phyloP scores from a whole-genome alignment of 257 asterid genomes.

The Ilex asprella region DNA sequence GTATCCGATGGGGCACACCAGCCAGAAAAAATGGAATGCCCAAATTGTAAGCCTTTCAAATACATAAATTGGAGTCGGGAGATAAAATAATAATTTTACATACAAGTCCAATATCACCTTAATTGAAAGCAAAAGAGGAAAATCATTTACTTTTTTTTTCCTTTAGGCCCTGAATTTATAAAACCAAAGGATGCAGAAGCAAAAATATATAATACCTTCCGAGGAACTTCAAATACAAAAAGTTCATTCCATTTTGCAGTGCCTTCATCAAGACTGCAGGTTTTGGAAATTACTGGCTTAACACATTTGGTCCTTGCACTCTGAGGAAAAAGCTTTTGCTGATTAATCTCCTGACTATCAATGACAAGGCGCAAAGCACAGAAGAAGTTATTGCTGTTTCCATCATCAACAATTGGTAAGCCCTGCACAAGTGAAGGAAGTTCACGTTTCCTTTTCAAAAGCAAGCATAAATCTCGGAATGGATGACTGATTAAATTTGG shows the following conservation, averaged over 20 bases:
- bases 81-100: no score
- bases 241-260: constrained; percentile 89
- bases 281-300: constrained; percentile 47
- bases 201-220: constrained; percentile 41
- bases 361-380: constrained; percentile 94
- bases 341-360: constrained; percentile 81
- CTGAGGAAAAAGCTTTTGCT: constrained; percentile 94
- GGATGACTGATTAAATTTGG: constrained; percentile 2
- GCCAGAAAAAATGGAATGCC: no score
- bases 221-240: constrained; percentile 95
- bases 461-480: background rate
- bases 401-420: constrained; percentile 86
- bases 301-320: constrained; percentile 99
- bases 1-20: no score
- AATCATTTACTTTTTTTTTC: no score
- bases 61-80: no score
- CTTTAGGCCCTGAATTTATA: no score
- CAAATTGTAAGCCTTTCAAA: no score
- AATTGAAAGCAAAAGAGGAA: no score
- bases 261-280: constrained; percentile 59
- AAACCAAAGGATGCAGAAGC: background rate
- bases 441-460: background rate
- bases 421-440: constrained; percentile 47
- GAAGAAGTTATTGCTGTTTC: constrained; percentile 82
- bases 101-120: no score